Conservation (phyloP, 2,329 filamentous ascomycete genomes). For the Rasamsonia emersonii region DNA sequence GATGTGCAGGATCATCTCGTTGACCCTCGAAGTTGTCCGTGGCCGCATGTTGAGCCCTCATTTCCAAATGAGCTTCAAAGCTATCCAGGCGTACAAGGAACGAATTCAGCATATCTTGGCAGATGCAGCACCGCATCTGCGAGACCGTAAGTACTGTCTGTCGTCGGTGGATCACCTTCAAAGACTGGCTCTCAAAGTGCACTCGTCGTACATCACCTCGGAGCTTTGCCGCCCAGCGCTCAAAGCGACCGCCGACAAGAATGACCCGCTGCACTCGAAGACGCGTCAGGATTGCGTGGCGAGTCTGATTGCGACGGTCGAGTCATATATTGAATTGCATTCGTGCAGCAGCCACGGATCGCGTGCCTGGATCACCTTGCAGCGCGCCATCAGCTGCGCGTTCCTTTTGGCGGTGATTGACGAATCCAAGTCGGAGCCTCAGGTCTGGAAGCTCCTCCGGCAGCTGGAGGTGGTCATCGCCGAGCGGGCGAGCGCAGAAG, state of each 20-base stretch:
- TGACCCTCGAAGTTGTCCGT: conserved; percentile 50
- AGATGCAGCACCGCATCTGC: conserved; percentile 50
- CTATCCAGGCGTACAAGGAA: conserved; percentile 50
- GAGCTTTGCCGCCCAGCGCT: conserved; percentile 55
- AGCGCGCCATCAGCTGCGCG: conserved; percentile 39
- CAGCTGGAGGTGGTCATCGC: conserved; percentile 37
- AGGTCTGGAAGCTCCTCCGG: conserved; percentile 31
- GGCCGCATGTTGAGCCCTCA: conserved; percentile 48
- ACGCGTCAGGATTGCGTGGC: conserved; percentile 48
- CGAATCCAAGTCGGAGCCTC: conserved; percentile 34
- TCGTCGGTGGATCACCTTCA: conserved; percentile 46
- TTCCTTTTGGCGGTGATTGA: conserved; percentile 40
- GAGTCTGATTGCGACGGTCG: conserved; percentile 48
- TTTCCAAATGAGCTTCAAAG: conserved; percentile 44
- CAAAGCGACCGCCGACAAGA: conserved; percentile 40
- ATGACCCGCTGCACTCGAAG: conserved; percentile 28
- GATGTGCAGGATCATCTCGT: conserved; percentile 47
- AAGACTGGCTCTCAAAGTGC: conserved; percentile 52
- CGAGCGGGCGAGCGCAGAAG: conserved; percentile 31
- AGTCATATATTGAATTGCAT: conserved; percentile 52
- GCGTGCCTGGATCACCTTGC: conserved; percentile 39
- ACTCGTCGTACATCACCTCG: conserved; percentile 54
- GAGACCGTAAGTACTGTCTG: conserved; percentile 40
- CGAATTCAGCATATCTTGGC: conserved; percentile 49
- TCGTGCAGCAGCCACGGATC: conserved; percentile 33